Conservation (phyloP, 2,329 filamentous ascomycete species). For the Ophiostoma triangulosporum region DNA sequence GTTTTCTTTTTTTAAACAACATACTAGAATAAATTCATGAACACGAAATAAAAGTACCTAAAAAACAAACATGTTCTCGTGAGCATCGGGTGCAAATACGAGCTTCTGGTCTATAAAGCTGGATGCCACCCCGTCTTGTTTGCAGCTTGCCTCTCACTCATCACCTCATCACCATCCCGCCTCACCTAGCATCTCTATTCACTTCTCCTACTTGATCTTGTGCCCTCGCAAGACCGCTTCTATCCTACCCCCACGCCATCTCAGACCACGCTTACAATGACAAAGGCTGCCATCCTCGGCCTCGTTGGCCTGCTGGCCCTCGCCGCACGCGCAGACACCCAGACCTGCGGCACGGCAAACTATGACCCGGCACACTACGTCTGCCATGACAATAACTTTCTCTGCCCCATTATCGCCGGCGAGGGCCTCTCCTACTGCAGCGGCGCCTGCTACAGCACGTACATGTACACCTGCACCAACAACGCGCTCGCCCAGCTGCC, state of each 20-base stretch:
- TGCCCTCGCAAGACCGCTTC: too few relatives aligned
- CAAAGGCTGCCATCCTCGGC: background rate
- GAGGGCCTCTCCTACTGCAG: constrained; percentile 22
- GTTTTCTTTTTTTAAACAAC: too few relatives aligned
- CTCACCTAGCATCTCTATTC: background rate
- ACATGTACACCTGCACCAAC: constrained; percentile 21
- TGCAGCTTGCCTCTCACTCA: background rate
- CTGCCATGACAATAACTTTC: constrained; percentile 19
- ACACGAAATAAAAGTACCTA: background rate
- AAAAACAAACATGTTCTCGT: background rate
- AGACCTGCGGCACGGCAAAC: constrained; percentile 10
- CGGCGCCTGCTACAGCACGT: constrained; percentile 24
- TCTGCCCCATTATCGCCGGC: constrained; percentile 23
- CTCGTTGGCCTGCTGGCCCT: constrained; percentile 8
- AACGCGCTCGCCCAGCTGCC: constrained; percentile 17
- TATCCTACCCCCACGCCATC: too few relatives aligned
- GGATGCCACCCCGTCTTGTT: background rate
- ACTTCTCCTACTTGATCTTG: too few relatives aligned
- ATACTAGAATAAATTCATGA: too few relatives aligned
- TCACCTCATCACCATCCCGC: background rate
- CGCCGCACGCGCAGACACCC: constrained; percentile 1
- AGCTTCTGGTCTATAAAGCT: background rate
- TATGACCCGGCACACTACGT: constrained; percentile 18
- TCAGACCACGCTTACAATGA: too few relatives aligned
- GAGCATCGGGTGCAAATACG: background rate